Evolutionary conservation across 2,329 filamentous ascomycete genomes (phyloP).

Genomic region (Plenodomus tracheiphilus): DNA sequence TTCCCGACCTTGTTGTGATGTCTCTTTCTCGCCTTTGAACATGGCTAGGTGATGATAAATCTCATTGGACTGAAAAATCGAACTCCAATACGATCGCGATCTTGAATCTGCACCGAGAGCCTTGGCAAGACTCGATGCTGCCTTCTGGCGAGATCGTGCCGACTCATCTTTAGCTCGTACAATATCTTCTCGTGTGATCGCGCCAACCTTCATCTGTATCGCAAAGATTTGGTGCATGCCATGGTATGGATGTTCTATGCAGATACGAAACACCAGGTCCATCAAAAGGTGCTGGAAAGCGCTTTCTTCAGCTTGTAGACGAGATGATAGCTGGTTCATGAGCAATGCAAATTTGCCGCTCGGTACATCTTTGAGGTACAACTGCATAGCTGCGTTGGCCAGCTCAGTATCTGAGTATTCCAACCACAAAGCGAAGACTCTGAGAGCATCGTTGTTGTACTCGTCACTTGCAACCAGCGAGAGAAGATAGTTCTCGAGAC

Average conservation of each 20-base stretch:
- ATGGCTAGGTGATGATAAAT: constrained; percentile 65
- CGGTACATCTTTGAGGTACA: constrained; percentile 72
- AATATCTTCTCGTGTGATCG: constrained; percentile 41
- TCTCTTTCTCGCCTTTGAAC: constrained; percentile 65
- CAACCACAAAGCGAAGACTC: constrained; percentile 93
- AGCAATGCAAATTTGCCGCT: constrained; percentile 89
- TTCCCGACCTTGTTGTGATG: constrained; percentile 67
- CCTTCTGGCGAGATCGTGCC: constrained; percentile 71
- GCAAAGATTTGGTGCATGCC: constrained; percentile 97
- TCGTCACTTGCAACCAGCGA: constrained; percentile 83
- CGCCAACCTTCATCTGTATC: constrained; percentile 54
- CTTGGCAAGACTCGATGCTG: constrained; percentile 70
- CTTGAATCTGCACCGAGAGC: constrained; percentile 59
- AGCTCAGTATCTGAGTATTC: constrained; percentile 76
- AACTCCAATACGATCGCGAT: constrained; percentile 65
- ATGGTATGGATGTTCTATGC: constrained; percentile 91
- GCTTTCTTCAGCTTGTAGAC: constrained; percentile 70
- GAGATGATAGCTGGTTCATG: constrained; percentile 96
- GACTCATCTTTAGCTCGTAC: constrained; percentile 71
- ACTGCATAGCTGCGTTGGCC: constrained; percentile 76
- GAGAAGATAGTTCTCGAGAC: constrained; percentile 89
- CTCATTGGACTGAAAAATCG: constrained; percentile 74
- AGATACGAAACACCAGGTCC: constrained; percentile 78
- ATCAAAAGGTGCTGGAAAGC: constrained; percentile 78
- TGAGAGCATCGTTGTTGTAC: constrained; percentile 84